A percentile compares a stretch with the other conserved stretches of the same genome.
phyloP scores from a whole-genome alignment of 1,284 basidiomycete genomes.

The Ganoderma lingzhi region DNA sequence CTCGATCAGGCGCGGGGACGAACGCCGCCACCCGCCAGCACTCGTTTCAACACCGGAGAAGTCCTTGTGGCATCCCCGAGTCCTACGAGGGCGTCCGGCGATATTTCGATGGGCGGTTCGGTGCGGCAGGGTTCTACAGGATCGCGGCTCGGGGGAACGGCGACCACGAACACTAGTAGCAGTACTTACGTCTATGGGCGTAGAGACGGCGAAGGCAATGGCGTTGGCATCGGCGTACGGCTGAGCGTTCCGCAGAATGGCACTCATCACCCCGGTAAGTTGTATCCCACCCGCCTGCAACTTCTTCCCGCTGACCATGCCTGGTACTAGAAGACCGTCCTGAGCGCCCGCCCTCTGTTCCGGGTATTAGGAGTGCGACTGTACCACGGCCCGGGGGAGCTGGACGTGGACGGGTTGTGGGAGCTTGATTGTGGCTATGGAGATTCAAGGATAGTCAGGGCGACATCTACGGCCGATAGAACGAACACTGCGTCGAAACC shows the following conservation, averaged over 20 bases:
- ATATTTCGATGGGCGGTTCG: not conserved
- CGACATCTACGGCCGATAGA: not conserved
- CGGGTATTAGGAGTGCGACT: not conserved
- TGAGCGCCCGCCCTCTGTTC: not conserved
- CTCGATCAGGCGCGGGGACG: not conserved
- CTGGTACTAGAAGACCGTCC: not conserved
- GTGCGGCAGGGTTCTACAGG: not conserved
- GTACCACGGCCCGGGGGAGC: not conserved
- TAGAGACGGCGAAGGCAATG: not conserved
- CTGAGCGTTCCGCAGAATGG: not conserved
- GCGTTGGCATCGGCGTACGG: not conserved
- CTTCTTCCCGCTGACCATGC: not conserved
- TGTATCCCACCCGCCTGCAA: not conserved
- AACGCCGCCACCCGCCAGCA: not conserved
- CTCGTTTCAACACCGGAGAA: not conserved
- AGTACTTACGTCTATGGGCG: not conserved
- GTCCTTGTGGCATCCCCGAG: not conserved
- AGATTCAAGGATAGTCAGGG: not conserved
- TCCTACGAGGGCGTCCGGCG: not conserved
- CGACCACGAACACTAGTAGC: not conserved
- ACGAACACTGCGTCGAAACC: too few species aligned
- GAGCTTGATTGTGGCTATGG: not conserved
- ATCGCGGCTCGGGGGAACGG: not conserved
- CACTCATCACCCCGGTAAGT: not conserved
- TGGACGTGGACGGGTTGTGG: not conserved